Percentiles rank a stretch among this genome's conserved stretches.
These are phyloP conservation scores for Tolypocladium ophioglossoides DNA, from an alignment of 2,329 filamentous ascomycete species.

Conservation along the genomic window DNA sequence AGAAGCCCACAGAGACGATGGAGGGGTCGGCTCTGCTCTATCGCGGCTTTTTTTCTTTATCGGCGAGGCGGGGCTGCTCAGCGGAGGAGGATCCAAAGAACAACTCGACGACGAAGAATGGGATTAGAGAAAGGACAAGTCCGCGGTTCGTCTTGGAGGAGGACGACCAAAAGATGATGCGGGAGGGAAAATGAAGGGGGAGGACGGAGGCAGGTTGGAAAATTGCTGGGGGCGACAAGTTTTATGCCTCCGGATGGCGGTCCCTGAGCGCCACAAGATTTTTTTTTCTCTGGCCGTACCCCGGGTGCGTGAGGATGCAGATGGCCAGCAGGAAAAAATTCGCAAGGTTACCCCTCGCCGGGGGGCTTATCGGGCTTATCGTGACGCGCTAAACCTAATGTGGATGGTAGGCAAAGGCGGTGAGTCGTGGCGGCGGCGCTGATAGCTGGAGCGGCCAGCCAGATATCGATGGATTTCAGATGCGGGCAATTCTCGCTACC, in stretches of 20 bases:
- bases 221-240: conserved; percentile 4
- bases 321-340: conserved; percentile 9
- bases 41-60: conserved; percentile 24
- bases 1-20: conserved; percentile 26
- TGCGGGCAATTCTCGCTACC: not conserved
- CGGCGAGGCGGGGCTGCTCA: conserved; percentile 19
- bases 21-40: conserved; percentile 34
- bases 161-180: conserved; percentile 28
- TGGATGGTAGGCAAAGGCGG: conserved; percentile 7
- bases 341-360: conserved; percentile 5
- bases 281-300: conserved; percentile 7
- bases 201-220: conserved; percentile 11
- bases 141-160: conserved; percentile 32
- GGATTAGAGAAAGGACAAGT: conserved; percentile 17
- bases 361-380: conserved; percentile 16
- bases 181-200: conserved; percentile 18
- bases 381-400: conserved; percentile 6
- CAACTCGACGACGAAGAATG: conserved; percentile 16
- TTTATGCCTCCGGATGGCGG: not conserved
- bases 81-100: conserved; percentile 22
- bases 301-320: not conserved
- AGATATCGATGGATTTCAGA: too few species aligned
- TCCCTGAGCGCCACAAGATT: conserved; percentile 6
- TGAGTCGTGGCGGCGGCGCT: conserved; percentile 4
- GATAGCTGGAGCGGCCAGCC: not conserved